phyloP scores from a whole-genome alignment of 2,329 filamentous ascomycete genomes.

The Microascus cirrosus region DNA sequence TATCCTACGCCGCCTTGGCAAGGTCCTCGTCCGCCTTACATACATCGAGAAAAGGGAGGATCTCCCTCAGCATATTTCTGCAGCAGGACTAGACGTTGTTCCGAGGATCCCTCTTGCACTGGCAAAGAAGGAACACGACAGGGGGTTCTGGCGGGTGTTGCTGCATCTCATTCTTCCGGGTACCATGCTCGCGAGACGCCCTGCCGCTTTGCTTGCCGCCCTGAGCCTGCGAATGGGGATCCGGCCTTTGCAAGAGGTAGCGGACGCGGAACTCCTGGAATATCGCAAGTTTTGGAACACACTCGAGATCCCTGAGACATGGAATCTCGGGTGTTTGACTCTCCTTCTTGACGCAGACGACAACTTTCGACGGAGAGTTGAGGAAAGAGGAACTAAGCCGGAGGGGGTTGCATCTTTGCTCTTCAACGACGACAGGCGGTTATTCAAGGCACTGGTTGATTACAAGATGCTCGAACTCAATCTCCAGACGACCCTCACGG shows the following conservation, averaged over 20 bases:
- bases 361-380: constrained; percentile 17
- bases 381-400: constrained; percentile 17
- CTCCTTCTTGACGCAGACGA: constrained; percentile 35
- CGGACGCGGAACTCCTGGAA: constrained; percentile 26
- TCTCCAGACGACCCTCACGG: constrained; percentile 28
- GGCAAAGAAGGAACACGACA: constrained; percentile 18
- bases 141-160: constrained; percentile 34
- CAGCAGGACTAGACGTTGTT: constrained; percentile 17
- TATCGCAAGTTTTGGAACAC: constrained; percentile 34
- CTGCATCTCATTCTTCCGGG: constrained; percentile 35
- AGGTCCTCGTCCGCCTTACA: constrained; percentile 31
- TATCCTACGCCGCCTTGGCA: constrained; percentile 34
- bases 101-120: constrained; percentile 32
- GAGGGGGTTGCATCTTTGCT: constrained; percentile 23
- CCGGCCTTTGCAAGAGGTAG: constrained; percentile 23
- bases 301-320: constrained; percentile 34
- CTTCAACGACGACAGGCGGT: constrained; percentile 19
- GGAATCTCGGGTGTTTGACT: constrained; percentile 31
- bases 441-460: constrained; percentile 32
- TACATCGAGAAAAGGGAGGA: constrained; percentile 26
- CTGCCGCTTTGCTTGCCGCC: constrained; percentile 33
- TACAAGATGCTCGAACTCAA: constrained; percentile 35
- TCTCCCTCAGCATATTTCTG: constrained; percentile 29
- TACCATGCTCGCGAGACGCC: constrained; percentile 30
- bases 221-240: constrained; percentile 36